A percentile compares a stretch with the other conserved stretches of the same genome.
Conservation (phyloP, 306 rosid genomes). For the Astragalus membranaceus region DNA sequence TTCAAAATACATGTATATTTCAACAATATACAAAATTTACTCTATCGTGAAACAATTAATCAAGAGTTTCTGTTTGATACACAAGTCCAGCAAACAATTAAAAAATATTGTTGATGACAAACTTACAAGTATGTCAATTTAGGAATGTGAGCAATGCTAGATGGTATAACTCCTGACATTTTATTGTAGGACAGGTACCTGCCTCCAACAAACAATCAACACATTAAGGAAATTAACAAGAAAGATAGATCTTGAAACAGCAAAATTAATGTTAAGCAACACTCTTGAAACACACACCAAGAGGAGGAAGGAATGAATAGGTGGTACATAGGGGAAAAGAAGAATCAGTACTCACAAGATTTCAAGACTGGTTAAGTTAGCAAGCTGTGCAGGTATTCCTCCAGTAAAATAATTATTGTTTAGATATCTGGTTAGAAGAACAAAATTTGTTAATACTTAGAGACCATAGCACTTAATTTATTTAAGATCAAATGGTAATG, state of each 20-base stretch:
- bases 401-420: slow-evolving; percentile 93
- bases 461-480: not conserved
- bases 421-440: slow-evolving; percentile 52
- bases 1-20: not conserved
- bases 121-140: slow-evolving; percentile 89
- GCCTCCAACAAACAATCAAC: slow-evolving; percentile 28
- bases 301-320: not conserved
- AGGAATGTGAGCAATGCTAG: slow-evolving; percentile 75
- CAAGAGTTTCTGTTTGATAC: not conserved
- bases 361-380: slow-evolving; percentile 88
- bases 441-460: slow-evolving; percentile 8
- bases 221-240: not conserved
- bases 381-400: slow-evolving; percentile 91
- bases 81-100: slow-evolving; percentile 5
- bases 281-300: not conserved
- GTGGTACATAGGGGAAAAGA: not conserved
- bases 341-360: slow-evolving; percentile 59
- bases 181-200: slow-evolving; percentile 93
- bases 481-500: not conserved
- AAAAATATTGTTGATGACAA: slow-evolving; percentile 14
- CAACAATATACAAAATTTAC: not conserved
- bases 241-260: not conserved
- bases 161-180: slow-evolving; percentile 88
- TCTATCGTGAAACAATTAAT: not conserved
- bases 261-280: not conserved